phyloP scores from a whole-genome alignment of 1,284 basidiomycete genomes.

The Naganishia liquefaciens region DNA sequence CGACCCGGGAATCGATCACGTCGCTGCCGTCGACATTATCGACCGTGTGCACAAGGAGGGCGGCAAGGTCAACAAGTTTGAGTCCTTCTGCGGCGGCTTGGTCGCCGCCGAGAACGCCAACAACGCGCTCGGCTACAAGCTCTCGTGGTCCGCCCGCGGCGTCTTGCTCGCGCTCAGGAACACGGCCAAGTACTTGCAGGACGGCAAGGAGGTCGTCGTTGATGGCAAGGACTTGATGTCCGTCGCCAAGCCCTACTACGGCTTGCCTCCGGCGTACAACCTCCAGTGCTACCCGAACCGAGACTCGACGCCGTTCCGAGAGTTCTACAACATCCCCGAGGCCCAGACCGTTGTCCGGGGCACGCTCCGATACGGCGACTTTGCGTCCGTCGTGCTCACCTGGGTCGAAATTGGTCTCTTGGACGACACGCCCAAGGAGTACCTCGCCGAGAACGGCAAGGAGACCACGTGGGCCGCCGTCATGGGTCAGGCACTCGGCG shows the following conservation, averaged over 20 bases:
- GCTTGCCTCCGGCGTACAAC: conserved; percentile 85
- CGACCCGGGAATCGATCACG: conserved; percentile 90
- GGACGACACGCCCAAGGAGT: conserved; percentile 72
- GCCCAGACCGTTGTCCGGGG: conserved; percentile 90
- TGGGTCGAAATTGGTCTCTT: conserved; percentile 89
- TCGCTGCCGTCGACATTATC: conserved; percentile 97
- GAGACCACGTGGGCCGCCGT: conserved; percentile 77
- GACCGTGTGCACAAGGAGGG: conserved; percentile 90
- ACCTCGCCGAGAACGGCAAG: conserved; percentile 63
- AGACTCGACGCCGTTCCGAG: conserved; percentile 84
- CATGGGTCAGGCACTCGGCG: conserved; percentile 74
- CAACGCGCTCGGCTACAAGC: conserved; percentile 99
- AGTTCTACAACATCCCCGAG: conserved; percentile 87
- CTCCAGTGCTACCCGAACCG: conserved; percentile 98
- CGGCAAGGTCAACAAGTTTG: conserved; percentile 79
- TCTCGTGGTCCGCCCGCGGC: conserved; percentile 97
- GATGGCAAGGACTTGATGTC: conserved; percentile 72
- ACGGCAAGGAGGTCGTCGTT: conserved; percentile 67
- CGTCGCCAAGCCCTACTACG: conserved; percentile 88
- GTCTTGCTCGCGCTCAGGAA: conserved; percentile 94
- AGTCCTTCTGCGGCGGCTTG: conserved; percentile 95
- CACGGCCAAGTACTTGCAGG: conserved; percentile 76
- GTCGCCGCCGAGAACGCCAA: conserved; percentile 80
- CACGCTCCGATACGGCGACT: conserved; percentile 65
- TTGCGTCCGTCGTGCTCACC: conserved; percentile 85